Percentiles rank a stretch among this genome's conserved stretches.
These are phyloP conservation scores for Cyberlindnera maritima DNA, from an alignment of 805 yeast genomes.

Conservation along the genomic window DNA sequence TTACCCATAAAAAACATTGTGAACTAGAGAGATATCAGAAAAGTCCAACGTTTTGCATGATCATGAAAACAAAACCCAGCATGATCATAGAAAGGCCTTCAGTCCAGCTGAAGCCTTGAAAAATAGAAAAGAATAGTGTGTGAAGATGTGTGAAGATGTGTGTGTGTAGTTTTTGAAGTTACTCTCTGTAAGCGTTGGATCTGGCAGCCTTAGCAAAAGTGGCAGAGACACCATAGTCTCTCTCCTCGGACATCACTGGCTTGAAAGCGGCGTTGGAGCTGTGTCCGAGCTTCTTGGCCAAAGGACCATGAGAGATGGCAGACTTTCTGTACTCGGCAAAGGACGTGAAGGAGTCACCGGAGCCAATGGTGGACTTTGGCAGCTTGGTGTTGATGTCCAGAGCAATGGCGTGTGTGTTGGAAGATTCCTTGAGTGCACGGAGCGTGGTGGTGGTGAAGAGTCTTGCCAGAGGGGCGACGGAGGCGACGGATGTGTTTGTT, in stretches of 20 bases:
- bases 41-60: too few relatives aligned
- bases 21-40: too few relatives aligned
- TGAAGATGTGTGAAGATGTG: not conserved
- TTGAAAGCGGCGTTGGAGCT: conserved; percentile 10
- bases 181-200: conserved; percentile 23
- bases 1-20: too few relatives aligned
- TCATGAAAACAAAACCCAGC: too few relatives aligned
- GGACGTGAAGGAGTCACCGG: conserved; percentile 35
- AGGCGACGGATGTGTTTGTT: not conserved
- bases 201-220: conserved; percentile 24
- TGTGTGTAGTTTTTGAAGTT: too few relatives aligned
- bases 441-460: conserved; percentile 8
- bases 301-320: conserved; percentile 38
- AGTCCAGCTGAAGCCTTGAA: not conserved
- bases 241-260: conserved; percentile 21
- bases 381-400: conserved; percentile 11
- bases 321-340: conserved; percentile 37
- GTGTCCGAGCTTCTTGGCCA: conserved; percentile 23
- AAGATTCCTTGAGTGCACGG: conserved; percentile 19
- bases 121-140: not conserved
- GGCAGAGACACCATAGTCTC: conserved; percentile 27
- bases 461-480: conserved; percentile 7
- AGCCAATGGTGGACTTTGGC: conserved; percentile 4
- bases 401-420: conserved; percentile 24
- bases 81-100: not conserved